A percentile compares a stretch with the other conserved stretches of the same genome.
phyloP scores from a whole-genome alignment of 495 filamentous ascomycete genomes.

The Beverwykella pulmonaria region DNA sequence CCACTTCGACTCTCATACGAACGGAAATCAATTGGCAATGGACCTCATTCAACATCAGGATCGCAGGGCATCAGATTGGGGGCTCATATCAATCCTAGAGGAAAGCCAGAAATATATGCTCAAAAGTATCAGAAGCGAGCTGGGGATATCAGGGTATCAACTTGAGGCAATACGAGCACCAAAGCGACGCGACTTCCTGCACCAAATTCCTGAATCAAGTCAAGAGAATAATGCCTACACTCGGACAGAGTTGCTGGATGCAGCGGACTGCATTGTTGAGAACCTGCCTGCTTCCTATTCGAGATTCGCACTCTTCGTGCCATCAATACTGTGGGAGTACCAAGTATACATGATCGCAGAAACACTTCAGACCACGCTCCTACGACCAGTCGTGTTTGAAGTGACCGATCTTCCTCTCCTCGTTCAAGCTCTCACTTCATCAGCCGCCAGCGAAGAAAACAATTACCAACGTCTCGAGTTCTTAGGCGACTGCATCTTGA shows the following conservation, averaged over 20 bases:
- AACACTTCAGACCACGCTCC: constrained; percentile 61
- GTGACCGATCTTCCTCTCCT: constrained; percentile 56
- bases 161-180: constrained; percentile 49
- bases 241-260: constrained; percentile 30
- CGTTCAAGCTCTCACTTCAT: constrained; percentile 72
- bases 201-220: constrained; percentile 40
- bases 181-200: constrained; percentile 64
- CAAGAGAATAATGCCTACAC: constrained; percentile 38
- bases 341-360: constrained; percentile 66
- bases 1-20: constrained; percentile 1
- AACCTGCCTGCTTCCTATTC: constrained; percentile 62
- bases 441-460: constrained; percentile 58
- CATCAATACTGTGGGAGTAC: constrained; percentile 71
- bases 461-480: constrained; percentile 92
- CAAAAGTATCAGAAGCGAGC: constrained; percentile 4
- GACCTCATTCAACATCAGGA: constrained; percentile 7
- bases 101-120: constrained; percentile 15
- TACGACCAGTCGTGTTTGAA: constrained; percentile 58
- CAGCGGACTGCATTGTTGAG: constrained; percentile 52
- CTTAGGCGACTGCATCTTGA: constrained; percentile 85
- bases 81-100: constrained; percentile 7
- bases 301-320: constrained; percentile 71
- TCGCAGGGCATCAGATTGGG: constrained; percentile 7
- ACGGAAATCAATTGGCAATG: constrained; percentile 1
- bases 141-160: not conserved